Evolutionary conservation across 139 green algal species (phyloP), one percentile per base, ranked within the genome.

Genomic region (Coelastrella sp.): DNA sequence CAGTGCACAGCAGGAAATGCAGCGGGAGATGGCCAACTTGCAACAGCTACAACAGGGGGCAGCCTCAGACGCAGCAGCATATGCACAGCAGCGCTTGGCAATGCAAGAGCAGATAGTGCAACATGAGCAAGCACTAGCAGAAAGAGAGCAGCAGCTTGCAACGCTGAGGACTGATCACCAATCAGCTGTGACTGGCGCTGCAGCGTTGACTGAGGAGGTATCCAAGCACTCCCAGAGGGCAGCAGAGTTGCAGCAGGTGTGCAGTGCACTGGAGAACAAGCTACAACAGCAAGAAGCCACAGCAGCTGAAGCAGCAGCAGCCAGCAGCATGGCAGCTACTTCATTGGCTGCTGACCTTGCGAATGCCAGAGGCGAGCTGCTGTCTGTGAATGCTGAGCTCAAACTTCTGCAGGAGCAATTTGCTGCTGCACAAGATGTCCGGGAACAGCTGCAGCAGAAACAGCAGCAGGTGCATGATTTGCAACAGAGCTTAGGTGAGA

Each of bases 231-330:
- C 19, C 25, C 23, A 60, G n/a, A 25, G 40, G 43, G 8, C 41
- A 17, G 41, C 38, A n/a, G 43, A 80, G 32, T 48, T 66, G 51
- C 34, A 62, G 13, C 72, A 66, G 34, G 30, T 30, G 5, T 23
- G 66, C 0, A 9, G 2, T 13, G n/a, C 50, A n/a, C 15, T 63
- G 41, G 25, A 43, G 17, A 23, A 62, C 6, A 41, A 79, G 41
- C 72, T 66, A 25, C 45, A 80, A 30, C 72, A 80, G 30, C 72
- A 64, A 37, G 11, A 40, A n/a, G 30, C 7, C 23, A 53, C 72
- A 35, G 45, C 45, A 80, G 72, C 72, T 66, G 72, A 53, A 6
- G 45, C 72, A 80, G 72, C 43, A 66, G 48, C 30, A 45, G 72
- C 72, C 48, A 30, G 30, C 48, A 48, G 30, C n/a, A 5, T 41